phyloP scores from a whole-genome alignment of 2,329 filamentous ascomycete species.

The Pyricularia grisea region DNA sequence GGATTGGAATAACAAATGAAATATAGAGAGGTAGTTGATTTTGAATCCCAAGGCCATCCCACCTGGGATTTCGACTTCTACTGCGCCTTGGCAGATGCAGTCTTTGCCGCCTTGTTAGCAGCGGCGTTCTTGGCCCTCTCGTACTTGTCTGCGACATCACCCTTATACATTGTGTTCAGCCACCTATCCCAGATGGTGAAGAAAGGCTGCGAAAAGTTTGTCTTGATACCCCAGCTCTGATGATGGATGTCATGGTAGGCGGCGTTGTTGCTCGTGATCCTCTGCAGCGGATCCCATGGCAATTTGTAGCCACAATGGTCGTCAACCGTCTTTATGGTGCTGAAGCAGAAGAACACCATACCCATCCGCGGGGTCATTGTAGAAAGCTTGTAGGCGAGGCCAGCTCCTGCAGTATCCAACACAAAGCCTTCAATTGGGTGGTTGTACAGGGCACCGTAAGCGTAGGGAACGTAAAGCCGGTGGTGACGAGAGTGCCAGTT shows the following conservation, averaged over 20 bases:
- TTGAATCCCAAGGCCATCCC: background rate
- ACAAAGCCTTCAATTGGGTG: slow-evolving; percentile 91
- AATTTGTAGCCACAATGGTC: slow-evolving; percentile 97
- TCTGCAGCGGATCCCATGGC: slow-evolving; percentile 89
- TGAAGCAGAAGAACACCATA: slow-evolving; percentile 81
- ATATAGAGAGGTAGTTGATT: background rate
- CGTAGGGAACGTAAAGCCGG: slow-evolving; percentile 93
- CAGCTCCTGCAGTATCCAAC: slow-evolving; percentile 82
- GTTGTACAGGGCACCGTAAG: slow-evolving; percentile 94
- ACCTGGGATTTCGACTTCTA: background rate
- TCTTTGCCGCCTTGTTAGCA: slow-evolving; percentile 21
- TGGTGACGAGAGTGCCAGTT: slow-evolving; percentile 94
- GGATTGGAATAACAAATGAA: background rate
- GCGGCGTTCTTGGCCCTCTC: slow-evolving; percentile 22
- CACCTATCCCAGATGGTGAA: slow-evolving; percentile 92
- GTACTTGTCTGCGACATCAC: slow-evolving; percentile 39
- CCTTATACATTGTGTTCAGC: slow-evolving; percentile 75
- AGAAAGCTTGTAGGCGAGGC: slow-evolving; percentile 70
- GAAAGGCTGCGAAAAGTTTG: slow-evolving; percentile 83
- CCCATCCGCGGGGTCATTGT: slow-evolving; percentile 79
- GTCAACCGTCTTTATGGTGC: slow-evolving; percentile 92
- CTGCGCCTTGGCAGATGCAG: slow-evolving; percentile 15
- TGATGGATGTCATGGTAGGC: slow-evolving; percentile 97
- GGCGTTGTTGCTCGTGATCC: slow-evolving; percentile 88
- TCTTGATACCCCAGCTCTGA: slow-evolving; percentile 98